Percentiles rank a stretch among this genome's conserved stretches.
Evolutionary conservation across 129 eudicot genomes (phyloP).

Genomic region (Deinandra increscens): DNA sequence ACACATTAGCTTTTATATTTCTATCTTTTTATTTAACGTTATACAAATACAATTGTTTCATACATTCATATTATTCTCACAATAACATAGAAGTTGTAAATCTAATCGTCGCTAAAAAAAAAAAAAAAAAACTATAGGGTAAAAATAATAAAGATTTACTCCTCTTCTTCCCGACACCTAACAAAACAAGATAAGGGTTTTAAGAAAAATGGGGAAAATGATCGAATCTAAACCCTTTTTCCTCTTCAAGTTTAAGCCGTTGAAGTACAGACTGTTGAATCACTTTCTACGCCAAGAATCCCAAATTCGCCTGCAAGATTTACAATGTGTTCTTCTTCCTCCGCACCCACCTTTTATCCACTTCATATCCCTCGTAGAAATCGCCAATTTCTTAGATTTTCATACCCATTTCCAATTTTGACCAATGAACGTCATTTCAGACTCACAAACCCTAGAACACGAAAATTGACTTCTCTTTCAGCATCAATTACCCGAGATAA

Average conservation of each 20-base stretch:
- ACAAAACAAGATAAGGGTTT: slow-evolving; percentile 17
- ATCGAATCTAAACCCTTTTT: slow-evolving; percentile 6
- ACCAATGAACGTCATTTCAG: slow-evolving; percentile 19
- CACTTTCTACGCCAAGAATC: slow-evolving; percentile 1
- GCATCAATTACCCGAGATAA: slow-evolving; percentile 44
- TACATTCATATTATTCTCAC: no score
- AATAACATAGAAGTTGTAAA: no score
- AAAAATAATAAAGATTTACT: background rate
- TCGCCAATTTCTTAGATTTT: slow-evolving; percentile 24
- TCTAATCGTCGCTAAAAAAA: no score
- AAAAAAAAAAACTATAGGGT: no score
- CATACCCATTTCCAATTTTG: slow-evolving; percentile 29
- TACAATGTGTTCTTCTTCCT: slow-evolving; percentile 48
- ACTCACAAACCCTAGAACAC: slow-evolving; percentile 37
- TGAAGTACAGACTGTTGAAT: background rate
- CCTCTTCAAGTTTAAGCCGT: background rate
- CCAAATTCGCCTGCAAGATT: background rate
- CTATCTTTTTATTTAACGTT: no score
- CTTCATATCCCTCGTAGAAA: slow-evolving; percentile 35
- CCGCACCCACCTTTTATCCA: slow-evolving; percentile 29
- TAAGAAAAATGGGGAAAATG: background rate
- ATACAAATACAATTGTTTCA: no score
- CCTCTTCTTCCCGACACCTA: background rate
- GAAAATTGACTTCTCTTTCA: slow-evolving; percentile 26
- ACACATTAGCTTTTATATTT: no score